Evolutionary conservation across 2,329 filamentous ascomycete species (phyloP).

Genomic region (Fusarium multiceps): DNA sequence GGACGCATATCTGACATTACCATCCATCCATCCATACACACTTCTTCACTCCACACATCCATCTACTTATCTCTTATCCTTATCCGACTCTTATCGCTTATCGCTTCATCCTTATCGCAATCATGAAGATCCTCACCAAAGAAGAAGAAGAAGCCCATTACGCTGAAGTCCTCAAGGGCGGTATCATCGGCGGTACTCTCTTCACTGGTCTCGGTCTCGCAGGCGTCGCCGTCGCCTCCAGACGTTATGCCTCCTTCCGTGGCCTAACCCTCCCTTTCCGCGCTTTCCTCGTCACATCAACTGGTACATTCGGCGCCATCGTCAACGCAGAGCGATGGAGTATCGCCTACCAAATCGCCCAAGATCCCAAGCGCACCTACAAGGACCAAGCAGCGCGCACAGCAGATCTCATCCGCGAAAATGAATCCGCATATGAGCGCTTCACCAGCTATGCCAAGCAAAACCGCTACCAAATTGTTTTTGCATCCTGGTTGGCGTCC

Average conservation of each 20-base stretch:
- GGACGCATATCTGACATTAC: conserved; percentile 4
- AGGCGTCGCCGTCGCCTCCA: conserved; percentile 73
- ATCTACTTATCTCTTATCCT: neutral
- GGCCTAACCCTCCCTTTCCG: conserved; percentile 88
- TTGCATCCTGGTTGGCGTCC: conserved; percentile 84
- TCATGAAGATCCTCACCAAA: conserved; percentile 95
- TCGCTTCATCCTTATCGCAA: conserved; percentile 43
- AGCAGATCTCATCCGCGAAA: conserved; percentile 63
- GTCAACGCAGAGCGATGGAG: conserved; percentile 81
- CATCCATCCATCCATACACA: neutral
- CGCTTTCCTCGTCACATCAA: conserved; percentile 85
- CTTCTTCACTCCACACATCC: conserved; percentile 3
- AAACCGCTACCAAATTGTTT: conserved; percentile 89
- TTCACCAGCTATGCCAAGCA: conserved; percentile 78
- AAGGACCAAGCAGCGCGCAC: conserved; percentile 70
- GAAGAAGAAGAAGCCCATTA: conserved; percentile 93
- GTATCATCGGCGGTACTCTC: conserved; percentile 75
- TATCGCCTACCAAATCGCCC: conserved; percentile 72
- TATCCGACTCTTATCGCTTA: conserved; percentile 2
- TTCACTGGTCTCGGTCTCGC: conserved; percentile 75
- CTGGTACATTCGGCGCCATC: conserved; percentile 87
- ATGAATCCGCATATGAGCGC: conserved; percentile 68
- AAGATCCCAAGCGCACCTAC: conserved; percentile 76
- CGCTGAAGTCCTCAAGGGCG: conserved; percentile 81
- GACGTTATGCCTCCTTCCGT: conserved; percentile 81